Base-by-base conservation (phyloP, 306 rosid genomes). In the Betula pendula region DNA sequence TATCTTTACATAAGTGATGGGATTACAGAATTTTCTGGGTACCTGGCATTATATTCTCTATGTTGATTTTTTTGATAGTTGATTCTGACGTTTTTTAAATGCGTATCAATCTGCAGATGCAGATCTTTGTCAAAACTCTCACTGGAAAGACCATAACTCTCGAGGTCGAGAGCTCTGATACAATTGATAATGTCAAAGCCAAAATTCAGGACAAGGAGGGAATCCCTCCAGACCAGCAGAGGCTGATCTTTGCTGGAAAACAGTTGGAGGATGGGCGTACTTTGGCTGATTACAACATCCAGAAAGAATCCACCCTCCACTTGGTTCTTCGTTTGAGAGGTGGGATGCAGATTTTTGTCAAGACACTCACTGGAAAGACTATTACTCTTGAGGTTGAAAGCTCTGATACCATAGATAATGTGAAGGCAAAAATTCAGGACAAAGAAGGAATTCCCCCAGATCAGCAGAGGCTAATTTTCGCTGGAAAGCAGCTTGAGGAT, bases 241-340 rank as follows among this genome's bases (percentile, higher is more conserved):
- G 60, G 27, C 60, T 53, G 19, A 53, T 53, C 25, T 53, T 53
- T n/a, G 60, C 60, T 20, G 60, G 60, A 7, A 53, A 53, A 20
- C 60, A 53, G 9, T 20, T 53, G 1, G 60, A 53, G 60, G 60
- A 53, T 53, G 60, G 60, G 8, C 60, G 60, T 7, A 53, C 60
- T 53, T 20, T 53, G 29, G 60, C 60, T 6, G 60, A 53, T 53
- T 53, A 53, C 25, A 53, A 53, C 27, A 53, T 53, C 29, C 60
- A 53, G 60, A 53, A 53, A 53, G 60, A 53, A 53, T 53, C 60
- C 29, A 53, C 60, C 60, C 60, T 53, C 60, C 60, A 53, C 60
- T 53, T 53, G 29, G 60, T 53, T 53, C 60, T 53, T 20, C 60
- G 60, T 53, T 53, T 53, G 60, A 53, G 60, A 53, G 60, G 60